Conservation (phyloP, 164 flowering plant genomes). For the Magnolia changhungtana region DNA sequence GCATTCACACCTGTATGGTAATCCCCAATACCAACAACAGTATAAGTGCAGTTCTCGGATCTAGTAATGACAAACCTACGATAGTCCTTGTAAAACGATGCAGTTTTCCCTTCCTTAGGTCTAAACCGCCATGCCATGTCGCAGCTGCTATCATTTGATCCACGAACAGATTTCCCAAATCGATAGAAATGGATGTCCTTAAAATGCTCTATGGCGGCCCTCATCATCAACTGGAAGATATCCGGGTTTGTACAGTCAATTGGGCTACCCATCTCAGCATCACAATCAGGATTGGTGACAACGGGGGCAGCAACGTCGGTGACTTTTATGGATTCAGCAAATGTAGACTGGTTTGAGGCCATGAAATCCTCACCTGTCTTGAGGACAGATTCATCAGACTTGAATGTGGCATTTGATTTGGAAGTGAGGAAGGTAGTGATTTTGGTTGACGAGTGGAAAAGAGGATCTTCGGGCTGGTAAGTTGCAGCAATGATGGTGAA, state of each 20-base stretch:
- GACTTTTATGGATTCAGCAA: conserved; percentile 38
- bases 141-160: conserved; percentile 56
- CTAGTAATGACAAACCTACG: conserved; percentile 63
- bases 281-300: conserved; percentile 28
- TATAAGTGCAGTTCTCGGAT: conserved; percentile 54
- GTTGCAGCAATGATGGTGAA: conserved; percentile 89
- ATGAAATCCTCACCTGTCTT: conserved; percentile 86
- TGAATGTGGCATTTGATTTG: conserved; percentile 72
- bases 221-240: conserved; percentile 82
- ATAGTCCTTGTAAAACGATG: conserved; percentile 80
- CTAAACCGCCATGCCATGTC: conserved; percentile 97
- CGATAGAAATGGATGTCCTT: conserved; percentile 80
- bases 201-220: conserved; percentile 63
- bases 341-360: conserved; percentile 56
- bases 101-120: conserved; percentile 88
- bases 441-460: conserved; percentile 72
- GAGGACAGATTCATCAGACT: conserved; percentile 55
- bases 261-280: conserved; percentile 32
- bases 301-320: conserved; percentile 47
- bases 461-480: conserved; percentile 84
- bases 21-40: conserved; percentile 61
- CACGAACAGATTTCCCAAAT: conserved; percentile 79
- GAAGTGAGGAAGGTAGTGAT: conserved; percentile 69
- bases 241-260: conserved; percentile 74
- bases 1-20: conserved; percentile 86